Percentiles rank a stretch among this genome's conserved stretches.
These are phyloP conservation scores for Cylindrotheca closterium DNA, from an alignment of 108 stramenopile genomes.

Conservation along the genomic window DNA sequence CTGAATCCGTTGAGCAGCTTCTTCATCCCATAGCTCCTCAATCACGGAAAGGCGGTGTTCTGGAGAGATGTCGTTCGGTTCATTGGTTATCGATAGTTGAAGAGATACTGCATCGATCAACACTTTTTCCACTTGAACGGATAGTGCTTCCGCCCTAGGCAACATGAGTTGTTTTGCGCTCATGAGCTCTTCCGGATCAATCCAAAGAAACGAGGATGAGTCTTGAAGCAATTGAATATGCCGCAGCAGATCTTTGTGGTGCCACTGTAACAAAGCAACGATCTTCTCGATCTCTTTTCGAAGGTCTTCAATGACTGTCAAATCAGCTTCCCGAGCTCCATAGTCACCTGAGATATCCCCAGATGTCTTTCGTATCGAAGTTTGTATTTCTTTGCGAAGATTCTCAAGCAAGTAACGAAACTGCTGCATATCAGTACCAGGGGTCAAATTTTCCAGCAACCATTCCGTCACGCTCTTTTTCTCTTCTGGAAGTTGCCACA, in stretches of 20 bases:
- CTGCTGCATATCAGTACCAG: constrained; percentile 15
- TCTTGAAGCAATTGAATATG: constrained; percentile 42
- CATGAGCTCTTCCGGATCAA: constrained; percentile 49
- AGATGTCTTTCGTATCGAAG: constrained; percentile 48
- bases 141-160: constrained; percentile 38
- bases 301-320: constrained; percentile 41
- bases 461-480: constrained; percentile 48
- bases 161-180: constrained; percentile 53
- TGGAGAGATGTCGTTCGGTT: background rate
- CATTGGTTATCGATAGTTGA: constrained; percentile 17
- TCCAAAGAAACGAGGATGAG: constrained; percentile 44
- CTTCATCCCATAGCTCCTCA: constrained; percentile 35
- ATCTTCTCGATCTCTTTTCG: constrained; percentile 37
- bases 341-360: constrained; percentile 55
- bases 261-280: constrained; percentile 27
- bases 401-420: constrained; percentile 56
- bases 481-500: constrained; percentile 67
- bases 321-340: constrained; percentile 55
- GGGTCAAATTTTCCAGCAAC: constrained; percentile 65
- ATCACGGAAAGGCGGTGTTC: constrained; percentile 14
- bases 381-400: constrained; percentile 44
- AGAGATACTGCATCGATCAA: constrained; percentile 34
- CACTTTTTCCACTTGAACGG: constrained; percentile 18
- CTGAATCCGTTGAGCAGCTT: background rate
- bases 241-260: constrained; percentile 35